phyloP scores from a whole-genome alignment of 1,284 basidiomycete species.

The Ganoderma multipileum region DNA sequence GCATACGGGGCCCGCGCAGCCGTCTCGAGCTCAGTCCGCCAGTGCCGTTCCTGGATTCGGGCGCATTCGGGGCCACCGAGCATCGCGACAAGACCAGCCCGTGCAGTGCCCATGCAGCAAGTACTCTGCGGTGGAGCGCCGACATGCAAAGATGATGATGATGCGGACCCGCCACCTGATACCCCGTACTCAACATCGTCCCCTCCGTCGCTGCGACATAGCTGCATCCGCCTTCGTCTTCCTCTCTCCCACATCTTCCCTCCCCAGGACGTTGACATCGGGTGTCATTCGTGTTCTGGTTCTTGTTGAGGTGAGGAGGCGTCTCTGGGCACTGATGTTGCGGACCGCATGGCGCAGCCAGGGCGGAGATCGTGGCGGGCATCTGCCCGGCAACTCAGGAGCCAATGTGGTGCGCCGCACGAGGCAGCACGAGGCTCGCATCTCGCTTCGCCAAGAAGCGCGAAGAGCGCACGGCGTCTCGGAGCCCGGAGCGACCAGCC shows the following conservation, averaged over 20 bases:
- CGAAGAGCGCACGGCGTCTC: background rate
- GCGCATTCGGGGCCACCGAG: background rate
- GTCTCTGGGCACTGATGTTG: background rate
- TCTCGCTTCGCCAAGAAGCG: background rate
- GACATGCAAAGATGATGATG: background rate
- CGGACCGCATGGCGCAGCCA: background rate
- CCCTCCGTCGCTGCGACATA: no score
- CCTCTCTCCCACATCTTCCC: background rate
- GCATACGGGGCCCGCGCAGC: background rate
- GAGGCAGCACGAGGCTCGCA: background rate
- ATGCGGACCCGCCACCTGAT: background rate
- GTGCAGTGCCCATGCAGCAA: background rate
- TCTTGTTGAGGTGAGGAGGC: background rate
- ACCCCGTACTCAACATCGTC: background rate
- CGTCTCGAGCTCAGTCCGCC: slow-evolving; percentile 1
- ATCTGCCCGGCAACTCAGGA: background rate
- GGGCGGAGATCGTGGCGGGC: background rate
- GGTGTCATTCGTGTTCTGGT: background rate
- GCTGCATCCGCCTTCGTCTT: background rate
- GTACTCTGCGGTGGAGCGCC: background rate
- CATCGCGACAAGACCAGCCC: background rate
- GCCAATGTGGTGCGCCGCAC: background rate
- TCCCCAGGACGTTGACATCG: background rate
- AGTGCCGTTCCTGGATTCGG: background rate
- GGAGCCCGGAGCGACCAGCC: background rate